A percentile compares a stretch with the other conserved stretches of the same genome.
These are phyloP conservation scores for Schizosaccharomyces japonicus DNA, from an alignment of 805 yeast genomes.

Conservation along the genomic window DNA sequence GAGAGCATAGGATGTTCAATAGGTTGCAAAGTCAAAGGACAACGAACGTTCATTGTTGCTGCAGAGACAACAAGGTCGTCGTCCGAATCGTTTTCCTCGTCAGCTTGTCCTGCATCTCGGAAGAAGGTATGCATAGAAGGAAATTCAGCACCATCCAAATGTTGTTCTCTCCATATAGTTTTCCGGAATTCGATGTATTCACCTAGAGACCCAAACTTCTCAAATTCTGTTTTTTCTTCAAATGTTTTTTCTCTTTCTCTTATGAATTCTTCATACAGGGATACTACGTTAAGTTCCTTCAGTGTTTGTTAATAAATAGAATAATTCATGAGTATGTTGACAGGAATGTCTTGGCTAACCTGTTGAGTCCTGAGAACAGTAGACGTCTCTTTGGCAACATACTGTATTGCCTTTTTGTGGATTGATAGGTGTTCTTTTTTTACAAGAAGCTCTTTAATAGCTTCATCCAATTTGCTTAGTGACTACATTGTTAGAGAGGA, in stretches of 20 bases:
- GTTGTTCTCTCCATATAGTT: not conserved
- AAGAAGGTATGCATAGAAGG: not conserved
- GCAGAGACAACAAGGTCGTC: not conserved
- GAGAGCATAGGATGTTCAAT: not conserved
- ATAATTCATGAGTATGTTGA: too few relatives aligned
- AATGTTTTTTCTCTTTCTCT: too few relatives aligned
- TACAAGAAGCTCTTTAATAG: too few relatives aligned
- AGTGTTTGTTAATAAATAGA: not conserved
- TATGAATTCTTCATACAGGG: too few relatives aligned
- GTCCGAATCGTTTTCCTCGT: not conserved
- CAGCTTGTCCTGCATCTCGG: too few relatives aligned
- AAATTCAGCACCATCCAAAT: not conserved
- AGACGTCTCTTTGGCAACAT: too few relatives aligned
- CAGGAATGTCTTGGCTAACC: too few relatives aligned
- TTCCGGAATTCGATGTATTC: constrained; percentile 1
- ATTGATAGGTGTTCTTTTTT: too few relatives aligned
- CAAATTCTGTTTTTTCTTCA: not conserved
- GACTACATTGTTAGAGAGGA: too few relatives aligned
- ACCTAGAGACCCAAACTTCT: not conserved
- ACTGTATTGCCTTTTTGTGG: too few relatives aligned
- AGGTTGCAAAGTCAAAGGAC: constrained; percentile 1
- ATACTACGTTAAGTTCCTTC: not conserved
- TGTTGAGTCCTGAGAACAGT: too few relatives aligned
- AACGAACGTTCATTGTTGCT: not conserved
- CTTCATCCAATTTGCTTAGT: too few relatives aligned